These are phyloP conservation scores for Annulohypoxylon moriforme DNA, from an alignment of 495 filamentous ascomycete genomes.

Conservation along the genomic window DNA sequence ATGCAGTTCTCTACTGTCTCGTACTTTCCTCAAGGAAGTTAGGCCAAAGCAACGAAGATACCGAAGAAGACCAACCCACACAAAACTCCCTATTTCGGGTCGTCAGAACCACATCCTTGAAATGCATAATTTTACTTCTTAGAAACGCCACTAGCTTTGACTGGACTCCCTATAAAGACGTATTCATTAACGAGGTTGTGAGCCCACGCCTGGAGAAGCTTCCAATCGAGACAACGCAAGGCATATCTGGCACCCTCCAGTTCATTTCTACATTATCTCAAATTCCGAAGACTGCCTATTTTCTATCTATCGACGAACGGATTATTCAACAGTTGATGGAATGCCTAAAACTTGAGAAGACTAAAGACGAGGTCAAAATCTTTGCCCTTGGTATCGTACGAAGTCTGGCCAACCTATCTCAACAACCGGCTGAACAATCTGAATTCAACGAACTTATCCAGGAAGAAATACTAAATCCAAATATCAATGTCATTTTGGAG, in stretches of 20 bases:
- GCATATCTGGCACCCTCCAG: slow-evolving; percentile 82
- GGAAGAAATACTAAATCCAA: slow-evolving; percentile 72
- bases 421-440: slow-evolving; percentile 60
- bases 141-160: slow-evolving; percentile 70
- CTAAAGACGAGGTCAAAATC: slow-evolving; percentile 87
- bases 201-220: slow-evolving; percentile 82
- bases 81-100: slow-evolving; percentile 71
- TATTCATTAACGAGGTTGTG: slow-evolving; percentile 79
- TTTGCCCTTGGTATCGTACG: slow-evolving; percentile 82
- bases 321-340: slow-evolving; percentile 77
- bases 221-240: slow-evolving; percentile 86
- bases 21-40: slow-evolving; percentile 74
- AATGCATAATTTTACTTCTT: slow-evolving; percentile 82
- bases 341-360: slow-evolving; percentile 75
- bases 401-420: slow-evolving; percentile 68
- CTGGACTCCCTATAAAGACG: slow-evolving; percentile 75
- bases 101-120: slow-evolving; percentile 77
- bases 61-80: slow-evolving; percentile 59
- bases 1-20: slow-evolving; percentile 82
- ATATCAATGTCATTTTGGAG: slow-evolving; percentile 74
- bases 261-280: slow-evolving; percentile 84
- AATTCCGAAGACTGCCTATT: slow-evolving; percentile 70
- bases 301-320: slow-evolving; percentile 71
- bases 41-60: slow-evolving; percentile 56
- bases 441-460: slow-evolving; percentile 71